These are phyloP conservation scores for Avena atlantica DNA, from an alignment of 176 grass and related monocot genomes.

Conservation along the genomic window DNA sequence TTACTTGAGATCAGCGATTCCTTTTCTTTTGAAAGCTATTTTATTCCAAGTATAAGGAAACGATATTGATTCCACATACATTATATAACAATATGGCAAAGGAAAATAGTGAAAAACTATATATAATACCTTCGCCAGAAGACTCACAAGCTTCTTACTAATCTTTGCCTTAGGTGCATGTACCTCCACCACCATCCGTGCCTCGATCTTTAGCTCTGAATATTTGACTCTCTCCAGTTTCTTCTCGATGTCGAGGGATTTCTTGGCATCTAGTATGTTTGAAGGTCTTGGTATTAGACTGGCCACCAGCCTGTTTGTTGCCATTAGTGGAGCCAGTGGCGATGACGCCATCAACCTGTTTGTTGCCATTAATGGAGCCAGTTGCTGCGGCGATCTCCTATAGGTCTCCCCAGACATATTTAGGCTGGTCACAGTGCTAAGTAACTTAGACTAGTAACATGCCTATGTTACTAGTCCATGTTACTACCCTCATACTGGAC, in stretches of 20 bases:
- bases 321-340: neutral
- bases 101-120: neutral
- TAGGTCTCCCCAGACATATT: neutral
- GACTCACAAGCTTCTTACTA: neutral
- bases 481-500: too few species aligned
- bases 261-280: conserved; percentile 12
- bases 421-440: too few species aligned
- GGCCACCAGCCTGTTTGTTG: neutral
- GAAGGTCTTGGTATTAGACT: neutral
- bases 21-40: neutral
- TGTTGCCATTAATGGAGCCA: neutral
- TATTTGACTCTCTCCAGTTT: neutral
- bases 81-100: neutral
- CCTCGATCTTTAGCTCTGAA: neutral
- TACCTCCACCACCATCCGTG: neutral
- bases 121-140: neutral
- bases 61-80: neutral
- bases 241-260: neutral
- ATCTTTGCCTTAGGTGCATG: neutral
- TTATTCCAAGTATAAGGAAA: neutral
- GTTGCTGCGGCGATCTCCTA: neutral
- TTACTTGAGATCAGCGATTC: neutral
- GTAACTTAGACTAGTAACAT: too few species aligned
- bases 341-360: neutral
- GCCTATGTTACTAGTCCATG: too few species aligned